These are phyloP conservation scores for Marasmius oreades DNA, from an alignment of 1,284 basidiomycete genomes.

Conservation along the genomic window DNA sequence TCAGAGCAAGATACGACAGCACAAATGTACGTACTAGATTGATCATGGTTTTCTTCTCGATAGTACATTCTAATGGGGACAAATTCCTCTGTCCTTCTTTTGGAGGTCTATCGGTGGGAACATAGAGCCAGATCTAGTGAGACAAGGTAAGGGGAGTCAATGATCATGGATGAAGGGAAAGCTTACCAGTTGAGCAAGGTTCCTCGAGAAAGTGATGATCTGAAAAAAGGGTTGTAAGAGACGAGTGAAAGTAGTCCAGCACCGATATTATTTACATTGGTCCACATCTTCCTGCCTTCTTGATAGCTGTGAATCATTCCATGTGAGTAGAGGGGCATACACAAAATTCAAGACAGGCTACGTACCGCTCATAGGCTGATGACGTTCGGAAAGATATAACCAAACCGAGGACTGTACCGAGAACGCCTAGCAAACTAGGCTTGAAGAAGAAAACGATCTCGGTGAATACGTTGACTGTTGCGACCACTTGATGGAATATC, in stretches of 20 bases:
- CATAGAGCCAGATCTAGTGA: slow-evolving; percentile 61
- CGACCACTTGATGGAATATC: slow-evolving; percentile 43
- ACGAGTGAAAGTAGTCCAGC: neutral
- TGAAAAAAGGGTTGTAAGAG: neutral
- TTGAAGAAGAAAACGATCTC: slow-evolving; percentile 38
- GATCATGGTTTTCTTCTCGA: slow-evolving; percentile 75
- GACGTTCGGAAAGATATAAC: slow-evolving; percentile 66
- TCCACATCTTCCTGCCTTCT: slow-evolving; percentile 63
- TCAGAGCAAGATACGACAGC: neutral
- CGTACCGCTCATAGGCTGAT: slow-evolving; percentile 68
- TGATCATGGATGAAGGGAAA: neutral
- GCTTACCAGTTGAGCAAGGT: slow-evolving; percentile 48
- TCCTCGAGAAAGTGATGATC: slow-evolving; percentile 36
- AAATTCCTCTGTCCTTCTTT: slow-evolving; percentile 31
- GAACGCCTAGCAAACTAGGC: slow-evolving; percentile 50
- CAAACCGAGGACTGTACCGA: slow-evolving; percentile 68
- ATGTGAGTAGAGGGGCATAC: neutral
- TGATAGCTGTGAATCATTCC: slow-evolving; percentile 43
- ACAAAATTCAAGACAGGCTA: slow-evolving; percentile 21
- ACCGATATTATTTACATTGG: slow-evolving; percentile 42
- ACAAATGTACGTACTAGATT: slow-evolving; percentile 45
- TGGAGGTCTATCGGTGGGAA: slow-evolving; percentile 42
- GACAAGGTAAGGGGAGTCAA: neutral
- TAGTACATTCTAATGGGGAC: slow-evolving; percentile 44
- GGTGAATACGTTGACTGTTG: slow-evolving; percentile 44